A percentile compares a stretch with the other conserved stretches of the same genome.
phyloP scores from a whole-genome alignment of 441 rosid species.

The Codiaeum variegatum region DNA sequence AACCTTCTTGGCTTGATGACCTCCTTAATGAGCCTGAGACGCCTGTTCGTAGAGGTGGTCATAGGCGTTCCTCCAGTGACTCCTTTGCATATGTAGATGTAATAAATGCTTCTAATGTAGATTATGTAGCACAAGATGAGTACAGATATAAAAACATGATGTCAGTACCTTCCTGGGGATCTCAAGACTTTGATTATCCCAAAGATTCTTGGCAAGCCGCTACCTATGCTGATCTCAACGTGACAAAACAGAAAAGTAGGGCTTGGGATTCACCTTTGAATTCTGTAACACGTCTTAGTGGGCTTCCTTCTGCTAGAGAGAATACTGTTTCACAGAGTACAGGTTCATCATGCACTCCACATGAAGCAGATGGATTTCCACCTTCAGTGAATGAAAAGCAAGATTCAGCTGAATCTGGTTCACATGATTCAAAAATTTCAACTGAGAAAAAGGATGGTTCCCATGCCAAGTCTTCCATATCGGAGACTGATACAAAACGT shows the following conservation, averaged over 20 bases:
- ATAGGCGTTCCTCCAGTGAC: conserved; percentile 98
- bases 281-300: conserved; percentile 37
- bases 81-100: conserved; percentile 84
- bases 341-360: conserved; percentile 47
- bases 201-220: conserved; percentile 48
- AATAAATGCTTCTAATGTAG: conserved; percentile 56
- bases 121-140: conserved; percentile 61
- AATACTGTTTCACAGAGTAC: conserved; percentile 43
- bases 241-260: conserved; percentile 49
- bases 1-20: conserved; percentile 99
- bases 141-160: conserved; percentile 40
- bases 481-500: conserved; percentile 87
- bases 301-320: conserved; percentile 53
- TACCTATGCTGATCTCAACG: conserved; percentile 46
- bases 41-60: conserved; percentile 83
- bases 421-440: conserved; percentile 49
- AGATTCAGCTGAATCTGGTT: conserved; percentile 48
- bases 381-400: conserved; percentile 48
- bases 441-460: conserved; percentile 56
- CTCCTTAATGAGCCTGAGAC: conserved; percentile 97
- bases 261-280: conserved; percentile 55
- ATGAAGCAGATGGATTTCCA: conserved; percentile 45
- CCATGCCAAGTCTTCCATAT: conserved; percentile 48
- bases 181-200: conserved; percentile 62
- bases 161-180: conserved; percentile 53